Base-by-base conservation (phyloP, 495 filamentous ascomycete species). In the Aspergillus avenaceus region DNA sequence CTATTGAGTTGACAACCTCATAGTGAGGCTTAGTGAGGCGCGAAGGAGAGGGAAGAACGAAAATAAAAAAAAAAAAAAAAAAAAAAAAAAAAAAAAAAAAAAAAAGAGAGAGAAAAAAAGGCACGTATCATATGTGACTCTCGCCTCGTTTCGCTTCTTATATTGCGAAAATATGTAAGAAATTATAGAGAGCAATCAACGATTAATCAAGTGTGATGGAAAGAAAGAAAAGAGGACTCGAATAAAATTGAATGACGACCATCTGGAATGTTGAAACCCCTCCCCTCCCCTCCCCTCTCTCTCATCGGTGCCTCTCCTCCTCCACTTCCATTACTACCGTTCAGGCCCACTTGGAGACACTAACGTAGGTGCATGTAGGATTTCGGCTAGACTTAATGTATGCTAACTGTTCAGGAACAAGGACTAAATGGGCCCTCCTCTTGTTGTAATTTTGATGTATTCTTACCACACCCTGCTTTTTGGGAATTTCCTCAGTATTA, bases 1-100 rank as follows among this genome's bases (percentile, higher is more conserved):
- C 7, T 36, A 14, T 34, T 36, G n/a, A n/a, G n/a, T 36, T 13
- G 2, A 36, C n/a, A 36, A 8, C 6, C n/a, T 16, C 32, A 36
- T n/a, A 36, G 32, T 36, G 32, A 36, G 32, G 32, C n/a, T 14
- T 14, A 5, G 13, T 16, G 34, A 38, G 34, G 34, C 34, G 12
- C 4, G 23, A 36, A 12, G n/a, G 43, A 43, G 25, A 13, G 21
- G 41, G 40, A 34, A 49, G 18, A 14, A 45, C 3, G 18, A 26
- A 44, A n/a, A 44, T n/a, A n/a, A n/a, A n/a, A n/a, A 49, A 45
- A 37, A 49, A 50, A 37, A 31, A 8, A 21, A 19, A 24, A 3
- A 23, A 23, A 38, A n/a, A 2, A 14, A 9, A 12, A 47, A 22
- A 21, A 2, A 38, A 11, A 13, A 38, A 12, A 22, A 36, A 12